Evolutionary conservation across 306 rosid genomes (phyloP).

Genomic region (Cucurbita argyrosperma): DNA sequence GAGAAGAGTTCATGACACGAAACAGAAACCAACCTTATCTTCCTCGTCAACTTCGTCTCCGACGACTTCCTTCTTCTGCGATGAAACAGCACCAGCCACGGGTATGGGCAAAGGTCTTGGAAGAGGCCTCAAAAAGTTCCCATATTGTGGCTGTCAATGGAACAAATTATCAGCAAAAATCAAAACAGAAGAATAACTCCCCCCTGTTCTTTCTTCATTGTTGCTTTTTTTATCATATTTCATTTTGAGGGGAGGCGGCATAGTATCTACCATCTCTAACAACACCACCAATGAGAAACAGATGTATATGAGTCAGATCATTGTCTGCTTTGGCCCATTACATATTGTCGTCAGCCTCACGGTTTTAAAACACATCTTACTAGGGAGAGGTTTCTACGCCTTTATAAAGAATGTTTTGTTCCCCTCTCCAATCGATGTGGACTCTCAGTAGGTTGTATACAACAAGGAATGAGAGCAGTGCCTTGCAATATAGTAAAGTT

Average conservation of each 20-base stretch:
- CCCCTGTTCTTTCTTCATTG: background rate
- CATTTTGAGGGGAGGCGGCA: background rate
- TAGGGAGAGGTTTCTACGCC: no score
- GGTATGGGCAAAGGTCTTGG: constrained; percentile 64
- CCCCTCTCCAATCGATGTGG: no score
- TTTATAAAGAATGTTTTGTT: background rate
- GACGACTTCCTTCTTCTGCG: constrained; percentile 37
- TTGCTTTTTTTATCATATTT: background rate
- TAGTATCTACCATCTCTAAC: background rate
- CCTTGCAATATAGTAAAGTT: background rate
- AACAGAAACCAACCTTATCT: constrained; percentile 36
- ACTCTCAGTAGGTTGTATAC: background rate
- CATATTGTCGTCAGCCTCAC: no score
- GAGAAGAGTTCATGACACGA: background rate
- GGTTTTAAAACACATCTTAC: no score
- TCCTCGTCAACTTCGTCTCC: constrained; percentile 26
- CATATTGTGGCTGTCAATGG: constrained; percentile 45
- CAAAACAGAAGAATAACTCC: background rate
- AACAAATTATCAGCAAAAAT: background rate
- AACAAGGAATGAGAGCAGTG: background rate
- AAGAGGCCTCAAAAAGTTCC: constrained; percentile 39
- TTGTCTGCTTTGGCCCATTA: no score
- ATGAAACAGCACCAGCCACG: constrained; percentile 14
- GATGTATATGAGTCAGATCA: background rate
- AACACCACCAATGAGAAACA: background rate